A percentile compares a stretch with the other conserved stretches of the same genome.
Evolutionary conservation across 768 basidiomycete species (phyloP).

Genomic region (Xerocomellus intermedius): DNA sequence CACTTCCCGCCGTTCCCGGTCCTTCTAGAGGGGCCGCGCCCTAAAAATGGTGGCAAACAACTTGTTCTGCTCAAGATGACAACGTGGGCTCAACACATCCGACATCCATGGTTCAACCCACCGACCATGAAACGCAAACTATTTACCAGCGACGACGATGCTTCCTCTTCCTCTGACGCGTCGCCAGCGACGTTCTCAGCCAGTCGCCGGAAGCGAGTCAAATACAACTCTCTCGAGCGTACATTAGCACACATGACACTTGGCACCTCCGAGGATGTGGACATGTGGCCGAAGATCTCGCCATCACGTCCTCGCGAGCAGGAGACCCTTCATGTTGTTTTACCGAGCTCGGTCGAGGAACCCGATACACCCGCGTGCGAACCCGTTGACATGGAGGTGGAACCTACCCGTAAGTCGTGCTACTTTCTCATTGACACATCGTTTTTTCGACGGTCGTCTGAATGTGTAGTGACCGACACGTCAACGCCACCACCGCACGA

Average conservation of each 20-base stretch:
- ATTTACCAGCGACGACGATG: slow-evolving; percentile 18
- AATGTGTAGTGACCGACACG: neutral
- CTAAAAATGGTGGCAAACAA: neutral
- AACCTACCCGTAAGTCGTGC: slow-evolving; percentile 55
- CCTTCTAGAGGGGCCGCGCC: neutral
- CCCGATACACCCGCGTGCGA: slow-evolving; percentile 41
- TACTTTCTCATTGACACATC: slow-evolving; percentile 3
- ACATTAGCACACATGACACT: slow-evolving; percentile 55
- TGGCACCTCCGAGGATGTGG: slow-evolving; percentile 17
- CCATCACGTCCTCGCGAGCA: slow-evolving; percentile 3
- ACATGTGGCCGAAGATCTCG: slow-evolving; percentile 15
- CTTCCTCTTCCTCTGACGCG: slow-evolving; percentile 5
- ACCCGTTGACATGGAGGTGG: slow-evolving; percentile 63
- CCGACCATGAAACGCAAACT: slow-evolving; percentile 42
- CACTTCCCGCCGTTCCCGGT: no score
- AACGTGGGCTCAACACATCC: slow-evolving; percentile 35
- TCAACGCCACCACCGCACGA: slow-evolving; percentile 24
- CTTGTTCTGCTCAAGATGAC: slow-evolving; percentile 16
- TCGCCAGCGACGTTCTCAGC: slow-evolving; percentile 34
- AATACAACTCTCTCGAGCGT: slow-evolving; percentile 50
- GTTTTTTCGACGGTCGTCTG: neutral
- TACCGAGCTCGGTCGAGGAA: slow-evolving; percentile 45
- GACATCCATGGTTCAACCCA: slow-evolving; percentile 46
- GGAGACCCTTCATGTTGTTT: slow-evolving; percentile 13
- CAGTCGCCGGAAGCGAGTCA: slow-evolving; percentile 49